Percentiles rank a stretch among this genome's conserved stretches.
These are phyloP conservation scores for Naegleria gruberi DNA, from an alignment of 208 protist genomes.

Conservation along the genomic window DNA sequence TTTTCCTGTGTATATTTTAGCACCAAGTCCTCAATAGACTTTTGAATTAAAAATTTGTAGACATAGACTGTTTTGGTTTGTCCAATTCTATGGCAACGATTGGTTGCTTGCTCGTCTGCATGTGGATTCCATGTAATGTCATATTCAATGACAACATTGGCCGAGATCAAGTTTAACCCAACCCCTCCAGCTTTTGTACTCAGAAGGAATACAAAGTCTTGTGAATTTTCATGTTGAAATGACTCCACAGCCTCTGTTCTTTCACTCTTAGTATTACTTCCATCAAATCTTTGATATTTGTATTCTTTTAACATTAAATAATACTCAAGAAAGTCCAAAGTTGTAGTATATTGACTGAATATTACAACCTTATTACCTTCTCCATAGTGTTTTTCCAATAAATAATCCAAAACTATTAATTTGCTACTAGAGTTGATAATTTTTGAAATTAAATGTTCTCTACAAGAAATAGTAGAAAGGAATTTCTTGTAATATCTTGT, in stretches of 20 bases:
- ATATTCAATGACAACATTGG: conserved; percentile 95
- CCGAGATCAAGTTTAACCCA: conserved; percentile 95
- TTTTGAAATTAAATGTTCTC: neutral
- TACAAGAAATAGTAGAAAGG: neutral
- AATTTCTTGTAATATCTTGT: neutral
- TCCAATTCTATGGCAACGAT: conserved; percentile 96
- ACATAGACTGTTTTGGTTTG: conserved; percentile 90
- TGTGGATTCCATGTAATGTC: conserved; percentile 92
- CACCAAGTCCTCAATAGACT: conserved; percentile 94
- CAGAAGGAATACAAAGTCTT: conserved; percentile 91
- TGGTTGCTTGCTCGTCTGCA: conserved; percentile 93
- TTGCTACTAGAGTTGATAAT: neutral
- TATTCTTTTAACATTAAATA: conserved; percentile 30
- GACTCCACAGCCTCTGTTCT: neutral
- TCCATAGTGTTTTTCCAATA: conserved; percentile 22
- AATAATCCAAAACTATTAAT: conserved; percentile 30
- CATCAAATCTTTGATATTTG: conserved; percentile 38
- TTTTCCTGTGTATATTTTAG: conserved; percentile 92
- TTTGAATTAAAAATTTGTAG: conserved; percentile 92
- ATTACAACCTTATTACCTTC: conserved; percentile 23
- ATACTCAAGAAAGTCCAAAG: conserved; percentile 17
- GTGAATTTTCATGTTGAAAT: conserved; percentile 38
- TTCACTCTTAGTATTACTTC: conserved; percentile 20
- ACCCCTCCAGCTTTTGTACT: conserved; percentile 95
- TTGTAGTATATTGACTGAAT: conserved; percentile 32